These are phyloP conservation scores for Micractinium sp. DNA, from an alignment of 139 green algal species.

Conservation along the genomic window DNA sequence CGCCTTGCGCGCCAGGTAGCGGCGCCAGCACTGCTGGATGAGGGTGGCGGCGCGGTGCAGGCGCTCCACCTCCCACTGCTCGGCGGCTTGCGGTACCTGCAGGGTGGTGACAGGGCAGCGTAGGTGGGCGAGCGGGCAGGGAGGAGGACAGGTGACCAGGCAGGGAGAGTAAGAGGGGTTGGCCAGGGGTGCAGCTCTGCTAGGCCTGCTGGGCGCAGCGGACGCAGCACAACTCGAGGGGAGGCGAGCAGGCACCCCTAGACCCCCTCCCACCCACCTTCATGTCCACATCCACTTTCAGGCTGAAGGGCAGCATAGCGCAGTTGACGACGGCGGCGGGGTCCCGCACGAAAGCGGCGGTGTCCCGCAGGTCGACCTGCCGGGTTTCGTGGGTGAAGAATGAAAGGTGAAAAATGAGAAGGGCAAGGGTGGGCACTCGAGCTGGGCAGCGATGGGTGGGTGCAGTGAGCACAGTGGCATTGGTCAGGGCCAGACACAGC, in stretches of 20 bases:
- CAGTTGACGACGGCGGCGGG: slow-evolving; percentile 63
- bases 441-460: too few species aligned
- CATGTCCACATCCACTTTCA: slow-evolving; percentile 26
- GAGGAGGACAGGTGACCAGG: too few species aligned
- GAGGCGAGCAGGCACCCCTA: too few species aligned
- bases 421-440: too few species aligned
- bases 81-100: slow-evolving; percentile 44
- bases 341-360: slow-evolving; percentile 78
- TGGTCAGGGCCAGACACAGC: neutral
- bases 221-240: neutral
- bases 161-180: too few species aligned
- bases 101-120: neutral
- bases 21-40: slow-evolving; percentile 62
- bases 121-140: neutral
- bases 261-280: slow-evolving; percentile 8
- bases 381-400: too few species aligned
- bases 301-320: slow-evolving; percentile 70
- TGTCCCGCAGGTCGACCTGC: slow-evolving; percentile 70
- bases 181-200: too few species aligned
- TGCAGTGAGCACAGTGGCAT: too few species aligned
- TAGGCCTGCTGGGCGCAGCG: neutral
- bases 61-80: slow-evolving; percentile 42
- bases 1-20: slow-evolving; percentile 7
- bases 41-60: slow-evolving; percentile 38
- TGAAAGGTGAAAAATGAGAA: too few species aligned